Conservation (phyloP, 2,329 filamentous ascomycete species). For the Proliferodiscus dingleyae region DNA sequence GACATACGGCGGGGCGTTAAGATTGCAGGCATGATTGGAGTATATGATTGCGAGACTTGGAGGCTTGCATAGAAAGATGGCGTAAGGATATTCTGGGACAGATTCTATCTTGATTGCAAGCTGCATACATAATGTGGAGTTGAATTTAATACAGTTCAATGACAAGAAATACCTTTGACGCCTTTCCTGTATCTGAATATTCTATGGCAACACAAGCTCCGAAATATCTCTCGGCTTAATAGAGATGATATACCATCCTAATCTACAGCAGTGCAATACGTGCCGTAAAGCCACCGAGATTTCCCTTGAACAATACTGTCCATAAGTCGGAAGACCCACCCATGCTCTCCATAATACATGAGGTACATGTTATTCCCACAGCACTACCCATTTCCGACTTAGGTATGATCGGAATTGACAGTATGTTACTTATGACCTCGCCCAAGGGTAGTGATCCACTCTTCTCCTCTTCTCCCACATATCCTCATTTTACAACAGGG, state of each 20-base stretch:
- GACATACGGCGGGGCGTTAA: constrained; percentile 24
- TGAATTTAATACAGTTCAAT: constrained; percentile 7
- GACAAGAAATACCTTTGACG: too few species aligned
- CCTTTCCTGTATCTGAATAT: too few species aligned
- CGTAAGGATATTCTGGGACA: constrained; percentile 17
- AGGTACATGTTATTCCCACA: not conserved
- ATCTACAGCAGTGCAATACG: too few species aligned
- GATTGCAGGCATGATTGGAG: constrained; percentile 16
- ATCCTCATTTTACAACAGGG: constrained; percentile 10
- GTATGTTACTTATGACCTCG: too few species aligned
- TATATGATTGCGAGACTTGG: constrained; percentile 12
- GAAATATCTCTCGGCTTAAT: too few species aligned
- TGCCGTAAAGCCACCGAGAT: constrained; percentile 1
- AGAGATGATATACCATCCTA: too few species aligned
- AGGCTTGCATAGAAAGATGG: constrained; percentile 18
- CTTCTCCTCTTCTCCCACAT: too few species aligned
- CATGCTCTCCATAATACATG: constrained; percentile 1
- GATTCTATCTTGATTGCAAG: constrained; percentile 5
- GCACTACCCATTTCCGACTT: too few species aligned
- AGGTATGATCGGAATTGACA: too few species aligned
- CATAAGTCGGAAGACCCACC: constrained; percentile 2
- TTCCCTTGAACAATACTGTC: not conserved
- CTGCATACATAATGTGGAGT: constrained; percentile 27
- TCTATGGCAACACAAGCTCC: too few species aligned
- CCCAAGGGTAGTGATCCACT: too few species aligned